Base-by-base conservation (phyloP, 1,284 basidiomycete species). In the Microbotryomycetes sp. region DNA sequence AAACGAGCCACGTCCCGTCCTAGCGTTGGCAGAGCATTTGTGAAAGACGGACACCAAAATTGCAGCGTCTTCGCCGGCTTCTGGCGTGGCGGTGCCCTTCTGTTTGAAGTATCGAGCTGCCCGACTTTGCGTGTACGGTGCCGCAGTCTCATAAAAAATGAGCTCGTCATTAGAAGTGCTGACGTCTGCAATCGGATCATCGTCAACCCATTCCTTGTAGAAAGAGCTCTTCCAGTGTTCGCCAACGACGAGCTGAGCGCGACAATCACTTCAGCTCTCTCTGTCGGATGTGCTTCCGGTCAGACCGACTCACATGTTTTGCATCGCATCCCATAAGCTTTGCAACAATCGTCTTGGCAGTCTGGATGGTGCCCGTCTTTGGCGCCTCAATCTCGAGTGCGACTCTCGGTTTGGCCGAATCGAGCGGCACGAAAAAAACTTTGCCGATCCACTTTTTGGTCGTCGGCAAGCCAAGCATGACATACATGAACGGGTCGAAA, bases 401-500 rank as follows among this genome's bases (percentile, higher is more conserved):
- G 49, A 84, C 75, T 66, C 87, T 85, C 0, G 83, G 81, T 69
- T 83, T 83, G 7, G 76, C 75, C 5, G 79, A 56, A 72, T 91
- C 88, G 79, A 84, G 86, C 5, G 93, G 91, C 41, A 97, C 79
- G 73, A 88, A 93, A 65, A 79, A 82, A 29, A 93, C 77, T 6
- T 77, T 77, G 68, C 91, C 86, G 31, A 78, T 80, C 84, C 89
- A 91, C 73, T 89, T 91, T 78, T 90, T 93, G 65, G 64, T 64
- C 60, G 97, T 82, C 0, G 96, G 96, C 21, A 98, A 79, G 2
- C 94, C 94, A 23, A 97, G 81, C 2, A 96, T 97, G 68, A 99
- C 85, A 76, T 98, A 98, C 94, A 98, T 98, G 81, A 94, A 97
- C 15, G 93, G 93, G 75, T 98, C 94, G 72, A 98, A 94, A 1